phyloP scores from a whole-genome alignment of 495 filamentous ascomycete species.

The Neurospora pannonica region DNA sequence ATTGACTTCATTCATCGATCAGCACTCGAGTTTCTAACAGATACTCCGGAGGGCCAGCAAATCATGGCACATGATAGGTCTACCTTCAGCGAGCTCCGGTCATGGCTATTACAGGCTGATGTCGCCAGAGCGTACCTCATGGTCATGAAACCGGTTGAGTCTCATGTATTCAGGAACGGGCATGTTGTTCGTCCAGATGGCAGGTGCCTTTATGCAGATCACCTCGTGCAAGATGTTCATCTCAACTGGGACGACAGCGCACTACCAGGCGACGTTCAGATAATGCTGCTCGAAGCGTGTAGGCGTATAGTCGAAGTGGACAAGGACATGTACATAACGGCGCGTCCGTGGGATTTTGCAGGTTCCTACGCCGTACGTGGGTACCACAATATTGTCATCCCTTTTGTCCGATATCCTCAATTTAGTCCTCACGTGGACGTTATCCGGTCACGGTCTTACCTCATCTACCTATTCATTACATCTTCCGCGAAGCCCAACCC shows the following conservation, averaged over 20 bases:
- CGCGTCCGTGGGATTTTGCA: not conserved
- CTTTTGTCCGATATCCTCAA: not conserved
- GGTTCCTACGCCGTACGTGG: fast-evolving
- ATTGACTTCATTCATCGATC: constrained; percentile 13
- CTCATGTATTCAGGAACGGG: not conserved
- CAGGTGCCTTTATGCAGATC: too few species aligned
- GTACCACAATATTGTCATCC: not conserved
- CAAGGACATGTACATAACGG: too few species aligned
- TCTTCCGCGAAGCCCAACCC: too few species aligned
- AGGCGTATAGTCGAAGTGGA: not conserved
- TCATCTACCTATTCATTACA: not conserved
- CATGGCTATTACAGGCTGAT: not conserved
- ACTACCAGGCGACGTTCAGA: not conserved
- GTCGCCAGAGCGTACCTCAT: not conserved
- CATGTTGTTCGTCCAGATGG: too few species aligned
- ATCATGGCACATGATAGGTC: constrained; percentile 4
- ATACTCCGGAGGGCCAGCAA: constrained; percentile 1
- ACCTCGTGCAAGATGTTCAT: not conserved
- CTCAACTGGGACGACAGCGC: not conserved
- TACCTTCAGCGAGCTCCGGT: not conserved
- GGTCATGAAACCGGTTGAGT: not conserved
- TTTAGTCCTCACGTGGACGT: not conserved
- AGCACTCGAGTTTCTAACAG: constrained; percentile 7
- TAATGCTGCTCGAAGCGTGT: not conserved
- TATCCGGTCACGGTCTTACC: not conserved